A percentile compares a stretch with the other conserved stretches of the same genome.
Evolutionary conservation across 164 flowering plant species (phyloP).

Genomic region (Chimonanthus salicifolius): DNA sequence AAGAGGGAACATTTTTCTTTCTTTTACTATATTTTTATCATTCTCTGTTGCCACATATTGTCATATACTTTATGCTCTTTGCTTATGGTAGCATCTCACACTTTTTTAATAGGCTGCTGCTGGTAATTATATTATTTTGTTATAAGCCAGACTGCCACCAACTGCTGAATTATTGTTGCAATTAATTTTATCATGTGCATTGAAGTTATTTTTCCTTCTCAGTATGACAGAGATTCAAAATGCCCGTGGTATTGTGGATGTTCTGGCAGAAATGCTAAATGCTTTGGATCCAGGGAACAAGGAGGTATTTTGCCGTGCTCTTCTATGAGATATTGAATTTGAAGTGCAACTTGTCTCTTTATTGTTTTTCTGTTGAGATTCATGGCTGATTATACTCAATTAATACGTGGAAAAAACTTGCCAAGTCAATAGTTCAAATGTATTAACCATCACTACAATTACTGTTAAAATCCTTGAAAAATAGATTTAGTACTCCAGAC

Average conservation of each 20-base stretch:
- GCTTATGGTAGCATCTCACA: neutral
- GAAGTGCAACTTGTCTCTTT: neutral
- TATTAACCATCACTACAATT: neutral
- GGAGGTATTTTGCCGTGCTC: constrained; percentile 20
- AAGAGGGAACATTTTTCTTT: neutral
- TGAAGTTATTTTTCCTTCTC: constrained; percentile 7
- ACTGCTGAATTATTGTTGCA: neutral
- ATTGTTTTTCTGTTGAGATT: neutral
- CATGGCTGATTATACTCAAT: neutral
- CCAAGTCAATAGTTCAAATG: neutral
- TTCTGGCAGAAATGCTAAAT: constrained; percentile 92
- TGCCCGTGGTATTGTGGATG: constrained; percentile 98
- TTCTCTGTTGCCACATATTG: neutral
- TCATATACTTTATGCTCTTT: neutral
- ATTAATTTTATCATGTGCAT: neutral
- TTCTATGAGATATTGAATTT: neutral
- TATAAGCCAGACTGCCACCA: neutral
- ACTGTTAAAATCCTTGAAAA: neutral
- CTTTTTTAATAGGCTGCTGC: neutral
- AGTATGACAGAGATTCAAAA: constrained; percentile 95
- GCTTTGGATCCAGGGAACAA: constrained; percentile 73
- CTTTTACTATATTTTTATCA: neutral
- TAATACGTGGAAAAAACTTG: neutral
- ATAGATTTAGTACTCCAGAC: neutral
- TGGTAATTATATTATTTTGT: neutral